A percentile compares a stretch with the other conserved stretches of the same genome.
Evolutionary conservation across 306 rosid species (phyloP).

Genomic region (Quercus mongolica): DNA sequence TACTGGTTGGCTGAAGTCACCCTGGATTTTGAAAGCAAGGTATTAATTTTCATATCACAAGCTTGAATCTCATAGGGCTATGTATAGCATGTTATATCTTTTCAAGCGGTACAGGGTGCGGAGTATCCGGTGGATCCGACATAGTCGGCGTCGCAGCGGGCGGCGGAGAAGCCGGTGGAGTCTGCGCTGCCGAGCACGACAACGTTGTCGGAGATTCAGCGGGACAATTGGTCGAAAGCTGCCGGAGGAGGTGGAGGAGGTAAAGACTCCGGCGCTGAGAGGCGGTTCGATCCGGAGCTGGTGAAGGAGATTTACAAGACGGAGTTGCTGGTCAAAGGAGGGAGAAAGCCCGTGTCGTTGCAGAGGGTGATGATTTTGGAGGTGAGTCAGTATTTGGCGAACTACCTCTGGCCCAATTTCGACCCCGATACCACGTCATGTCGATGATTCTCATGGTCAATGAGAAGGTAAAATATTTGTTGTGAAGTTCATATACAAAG

Average conservation of each 20-base stretch:
- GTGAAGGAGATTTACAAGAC: too few species aligned
- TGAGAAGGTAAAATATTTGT: slow-evolving; percentile 57
- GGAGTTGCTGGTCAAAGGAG: too few species aligned
- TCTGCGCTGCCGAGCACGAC: slow-evolving; percentile 53
- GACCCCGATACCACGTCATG: slow-evolving; percentile 74
- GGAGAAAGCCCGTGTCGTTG: too few species aligned
- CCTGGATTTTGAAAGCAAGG: too few species aligned
- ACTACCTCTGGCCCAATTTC: slow-evolving; percentile 81
- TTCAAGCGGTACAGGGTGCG: too few species aligned
- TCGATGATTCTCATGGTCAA: slow-evolving; percentile 88
- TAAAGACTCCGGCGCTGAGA: too few species aligned
- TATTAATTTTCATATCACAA: too few species aligned
- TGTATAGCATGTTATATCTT: too few species aligned
- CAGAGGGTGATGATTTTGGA: background rate
- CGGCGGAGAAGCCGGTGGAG: slow-evolving; percentile 43
- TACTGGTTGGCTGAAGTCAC: too few species aligned
- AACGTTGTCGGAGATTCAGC: slow-evolving; percentile 82
- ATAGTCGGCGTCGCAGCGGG: slow-evolving; percentile 15
- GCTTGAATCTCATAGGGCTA: too few species aligned
- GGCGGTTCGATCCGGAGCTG: too few species aligned
- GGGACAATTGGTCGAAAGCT: slow-evolving; percentile 72
- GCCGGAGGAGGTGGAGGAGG: slow-evolving; percentile 41
- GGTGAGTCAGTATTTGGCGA: slow-evolving; percentile 92
- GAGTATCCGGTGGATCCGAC: background rate
- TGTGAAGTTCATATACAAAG: too few species aligned